Evolutionary conservation across 1,139 yeast genomes (phyloP), one percentile per base, ranked within the genome.

Genomic region (Saccharomyces hybrid): DNA sequence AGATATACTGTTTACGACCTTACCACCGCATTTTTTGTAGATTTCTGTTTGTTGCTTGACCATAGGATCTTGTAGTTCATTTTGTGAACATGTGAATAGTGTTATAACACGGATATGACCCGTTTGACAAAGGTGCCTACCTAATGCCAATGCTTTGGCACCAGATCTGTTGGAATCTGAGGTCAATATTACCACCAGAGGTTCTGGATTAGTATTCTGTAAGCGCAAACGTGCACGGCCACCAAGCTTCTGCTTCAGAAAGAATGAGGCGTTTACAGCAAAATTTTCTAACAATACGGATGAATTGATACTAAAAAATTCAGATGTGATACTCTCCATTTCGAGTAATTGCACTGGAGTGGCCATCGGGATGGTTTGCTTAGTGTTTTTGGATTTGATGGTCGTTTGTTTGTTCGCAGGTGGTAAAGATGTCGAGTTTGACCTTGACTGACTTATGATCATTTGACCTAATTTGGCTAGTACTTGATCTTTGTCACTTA

Each of bases 341-440:
- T 88, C 96, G n/a, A 86, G 74, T 58, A 89, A 71, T 69, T 90
- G 96, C 6, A 88, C 82, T 0, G 96, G 93, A 1, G 93, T 81
- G 14, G 91, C 86, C 55, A 84, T 74, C 1, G 93, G 87, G 19
- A 83, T 71, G 2, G 68, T 56, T 47, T 66, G 64, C 2, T 62
- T 61, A 42, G 61, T 64, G 21, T 64, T 63, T 21, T 52, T 57
- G n/a, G 61, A 58, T 34, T 48, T 59, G 34, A 60, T 9, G 56
- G 59, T n/a, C 56, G 59, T 28, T 48, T 54, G 11, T 38, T 51
- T 52, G 14, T 51, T 54, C 12, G 59, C 52, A 11, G 54, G 42
- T 2, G 62, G 57, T 5, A 48, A 47, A 8, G 59, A 51, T 31
- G 57, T 56, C n/a, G 58, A 52, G 24, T 27, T 52, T 8, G 60